A percentile compares a stretch with the other conserved stretches of the same genome.
Conservation (phyloP, 495 filamentous ascomycete genomes). For the Tuber borchii region DNA sequence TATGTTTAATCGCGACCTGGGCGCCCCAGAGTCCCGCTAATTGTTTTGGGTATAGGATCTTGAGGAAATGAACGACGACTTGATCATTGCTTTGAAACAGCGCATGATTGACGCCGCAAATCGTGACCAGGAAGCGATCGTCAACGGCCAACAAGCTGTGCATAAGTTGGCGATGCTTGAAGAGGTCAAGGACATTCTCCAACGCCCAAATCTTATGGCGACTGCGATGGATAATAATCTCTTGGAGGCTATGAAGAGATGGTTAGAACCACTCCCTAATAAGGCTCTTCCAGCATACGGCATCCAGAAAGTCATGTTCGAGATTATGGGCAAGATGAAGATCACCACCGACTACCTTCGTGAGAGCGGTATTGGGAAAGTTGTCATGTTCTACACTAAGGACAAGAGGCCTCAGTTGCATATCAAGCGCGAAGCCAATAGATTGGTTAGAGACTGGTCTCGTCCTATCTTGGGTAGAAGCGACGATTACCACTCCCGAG, state of each 20-base stretch:
- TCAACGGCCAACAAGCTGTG: slow-evolving; percentile 68
- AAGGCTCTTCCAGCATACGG: slow-evolving; percentile 81
- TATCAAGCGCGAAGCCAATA: slow-evolving; percentile 91
- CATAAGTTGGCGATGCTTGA: slow-evolving; percentile 93
- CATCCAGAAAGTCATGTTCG: slow-evolving; percentile 91
- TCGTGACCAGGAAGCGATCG: slow-evolving; percentile 72
- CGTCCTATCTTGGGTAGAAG: slow-evolving; percentile 88
- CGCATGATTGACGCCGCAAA: slow-evolving; percentile 89
- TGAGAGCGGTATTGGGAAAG: slow-evolving; percentile 89
- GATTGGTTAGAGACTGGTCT: slow-evolving; percentile 87
- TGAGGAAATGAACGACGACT: slow-evolving; percentile 77
- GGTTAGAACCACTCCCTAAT: slow-evolving; percentile 90
- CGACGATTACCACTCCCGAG: slow-evolving; percentile 61
- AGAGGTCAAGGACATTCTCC: slow-evolving; percentile 80
- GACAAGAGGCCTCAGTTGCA: slow-evolving; percentile 74
- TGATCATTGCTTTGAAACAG: slow-evolving; percentile 79
- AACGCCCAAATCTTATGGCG: slow-evolving; percentile 74
- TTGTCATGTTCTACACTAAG: slow-evolving; percentile 92
- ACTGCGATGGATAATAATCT: slow-evolving; percentile 87
- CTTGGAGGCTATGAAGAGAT: slow-evolving; percentile 88
- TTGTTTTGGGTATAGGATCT: slow-evolving; percentile 56
- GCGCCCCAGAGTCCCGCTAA: neutral
- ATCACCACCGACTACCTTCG: slow-evolving; percentile 84
- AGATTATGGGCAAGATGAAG: slow-evolving; percentile 66
- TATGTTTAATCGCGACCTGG: slow-evolving; percentile 53